Conservation (phyloP, 148 eudicot genomes). For the Rhododendron simsii region DNA sequence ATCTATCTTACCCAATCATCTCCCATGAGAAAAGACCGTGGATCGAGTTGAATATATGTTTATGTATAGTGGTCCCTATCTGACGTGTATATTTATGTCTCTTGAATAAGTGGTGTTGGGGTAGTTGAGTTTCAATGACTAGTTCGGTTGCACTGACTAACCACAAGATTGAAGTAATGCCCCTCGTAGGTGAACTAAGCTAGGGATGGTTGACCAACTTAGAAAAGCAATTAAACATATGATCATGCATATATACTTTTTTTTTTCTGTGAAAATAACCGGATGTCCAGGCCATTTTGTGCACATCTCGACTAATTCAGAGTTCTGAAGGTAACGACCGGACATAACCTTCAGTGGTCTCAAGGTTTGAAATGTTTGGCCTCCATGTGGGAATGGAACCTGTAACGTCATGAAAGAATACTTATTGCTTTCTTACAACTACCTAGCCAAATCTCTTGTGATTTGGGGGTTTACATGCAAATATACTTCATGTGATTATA, state of each 20-base stretch:
- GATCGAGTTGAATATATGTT: not conserved
- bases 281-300: no score
- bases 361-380: no score
- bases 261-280: no score
- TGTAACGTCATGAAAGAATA: no score
- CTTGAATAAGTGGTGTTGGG: not conserved
- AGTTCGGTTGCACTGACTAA: not conserved
- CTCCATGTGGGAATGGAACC: no score
- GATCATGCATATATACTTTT: not conserved
- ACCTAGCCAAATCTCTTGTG: no score
- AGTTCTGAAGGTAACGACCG: no score
- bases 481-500: no score
- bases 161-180: not conserved
- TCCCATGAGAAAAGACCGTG: not conserved
- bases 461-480: no score
- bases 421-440: no score
- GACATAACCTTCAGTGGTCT: no score
- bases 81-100: not conserved
- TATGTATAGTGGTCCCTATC: not conserved
- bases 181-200: not conserved
- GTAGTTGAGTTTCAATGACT: not conserved
- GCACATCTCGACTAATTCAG: no score
- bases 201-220: constrained; percentile 3
- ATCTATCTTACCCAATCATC: not conserved
- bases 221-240: not conserved